Base-by-base conservation (phyloP, 2,329 filamentous ascomycete species). In the Claviceps humidiphila region DNA sequence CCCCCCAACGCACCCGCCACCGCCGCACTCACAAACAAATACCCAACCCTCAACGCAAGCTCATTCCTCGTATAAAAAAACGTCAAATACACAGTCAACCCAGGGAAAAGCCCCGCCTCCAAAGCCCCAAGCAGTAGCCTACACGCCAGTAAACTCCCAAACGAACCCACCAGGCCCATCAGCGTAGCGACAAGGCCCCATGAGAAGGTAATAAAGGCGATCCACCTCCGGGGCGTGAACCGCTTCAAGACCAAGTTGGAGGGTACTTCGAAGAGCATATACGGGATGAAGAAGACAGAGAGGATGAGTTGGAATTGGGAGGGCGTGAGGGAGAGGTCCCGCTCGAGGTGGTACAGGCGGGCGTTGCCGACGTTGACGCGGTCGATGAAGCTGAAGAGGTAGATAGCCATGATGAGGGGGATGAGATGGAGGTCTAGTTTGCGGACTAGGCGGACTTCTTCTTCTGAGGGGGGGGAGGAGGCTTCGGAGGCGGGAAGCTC, bases 1-100 rank as follows among this genome's bases (percentile, higher is more conserved):
- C 87, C 87, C 5, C 86, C 85, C 24, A 81, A 76, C 1, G 83
- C 85, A 2, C 86, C 86, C 0, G 85, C 84, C 3, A 87, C 71
- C 1, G 86, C 85, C 1, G 85, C 78, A 44, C 75, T 79, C 49
- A 85, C 81, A 61, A 89, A 88, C 0, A 89, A 73, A 58, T 87
- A 88, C 1, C 82, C 84, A 3, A 88, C 81, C 2, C 86, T 79
- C 43, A 88, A 67, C 4, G 84, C 85, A 1, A 89, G 75, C 65
- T 89, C 85, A 30, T 76, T 74, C 61, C 84, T 85, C 47, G 80
- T 85, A 68, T 89, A 89, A 71, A 87, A 89, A 57, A 88, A 77
- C 0, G 85, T 88, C 17, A 89, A 72, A 58, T 87, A 87, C 17
- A 84, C 68, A 5, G 78, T 81, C 57, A 85, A 67, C 0, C 84